These are phyloP conservation scores for Poa annua DNA, from an alignment of 176 grass and related monocot genomes.

Conservation along the genomic window DNA sequence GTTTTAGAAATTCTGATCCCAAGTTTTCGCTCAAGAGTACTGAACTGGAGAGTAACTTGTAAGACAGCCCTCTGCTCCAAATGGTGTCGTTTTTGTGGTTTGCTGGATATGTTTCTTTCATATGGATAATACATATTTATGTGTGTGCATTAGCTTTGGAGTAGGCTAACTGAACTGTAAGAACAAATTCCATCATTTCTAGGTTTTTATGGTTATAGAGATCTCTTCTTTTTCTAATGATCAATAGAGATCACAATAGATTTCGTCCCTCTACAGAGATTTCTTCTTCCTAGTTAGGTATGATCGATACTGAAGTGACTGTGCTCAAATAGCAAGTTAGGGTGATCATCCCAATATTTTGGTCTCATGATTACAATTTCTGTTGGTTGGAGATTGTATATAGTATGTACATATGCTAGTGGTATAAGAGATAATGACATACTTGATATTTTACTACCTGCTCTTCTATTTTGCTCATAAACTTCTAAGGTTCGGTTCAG, in stretches of 20 bases:
- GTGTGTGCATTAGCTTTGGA: too few relatives aligned
- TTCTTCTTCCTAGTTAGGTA: background rate
- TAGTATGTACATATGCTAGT: background rate
- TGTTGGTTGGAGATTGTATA: too few relatives aligned
- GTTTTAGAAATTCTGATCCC: background rate
- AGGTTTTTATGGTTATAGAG: background rate
- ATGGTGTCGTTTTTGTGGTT: background rate
- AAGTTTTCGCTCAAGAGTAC: too few relatives aligned
- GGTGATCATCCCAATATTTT: background rate
- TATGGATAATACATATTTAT: too few relatives aligned
- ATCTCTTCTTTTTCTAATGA: background rate
- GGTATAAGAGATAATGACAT: background rate
- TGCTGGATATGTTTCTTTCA: background rate
- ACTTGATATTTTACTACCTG: background rate
- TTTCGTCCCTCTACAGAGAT: too few relatives aligned
- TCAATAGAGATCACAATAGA: background rate
- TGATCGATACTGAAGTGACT: background rate
- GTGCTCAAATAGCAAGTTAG: background rate
- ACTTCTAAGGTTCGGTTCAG: background rate
- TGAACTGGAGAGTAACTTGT: too few relatives aligned
- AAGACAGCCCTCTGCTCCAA: background rate
- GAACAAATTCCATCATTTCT: background rate
- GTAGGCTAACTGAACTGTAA: background rate
- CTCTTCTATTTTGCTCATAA: background rate
- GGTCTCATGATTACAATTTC: too few relatives aligned